Percentiles rank a stretch among this genome's conserved stretches.
phyloP scores from a whole-genome alignment of 1,139 yeast species.

The Pichia sp. region DNA sequence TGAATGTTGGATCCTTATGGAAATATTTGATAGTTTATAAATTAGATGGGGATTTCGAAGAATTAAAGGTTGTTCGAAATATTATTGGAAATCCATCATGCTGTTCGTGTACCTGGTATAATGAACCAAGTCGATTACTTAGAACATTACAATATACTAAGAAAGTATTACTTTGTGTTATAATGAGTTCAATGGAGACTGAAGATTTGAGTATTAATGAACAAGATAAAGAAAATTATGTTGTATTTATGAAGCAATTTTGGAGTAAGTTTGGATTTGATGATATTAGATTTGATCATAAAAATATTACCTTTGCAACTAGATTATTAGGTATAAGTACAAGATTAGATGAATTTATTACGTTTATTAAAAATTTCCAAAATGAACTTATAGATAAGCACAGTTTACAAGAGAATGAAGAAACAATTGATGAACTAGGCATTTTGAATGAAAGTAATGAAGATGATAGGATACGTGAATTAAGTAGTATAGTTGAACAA shows the following conservation, averaged over 20 bases:
- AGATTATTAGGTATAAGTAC: slow-evolving; percentile 17
- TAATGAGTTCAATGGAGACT: slow-evolving; percentile 12
- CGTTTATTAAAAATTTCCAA: slow-evolving; percentile 9
- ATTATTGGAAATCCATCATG: slow-evolving; percentile 5
- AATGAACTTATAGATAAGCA: slow-evolving; percentile 5
- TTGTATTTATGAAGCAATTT: slow-evolving; percentile 7
- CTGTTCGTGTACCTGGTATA: slow-evolving; percentile 13
- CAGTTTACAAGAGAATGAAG: slow-evolving; percentile 2
- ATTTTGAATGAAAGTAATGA: slow-evolving; percentile 21
- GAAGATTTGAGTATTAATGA: not conserved
- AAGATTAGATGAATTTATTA: slow-evolving; percentile 9
- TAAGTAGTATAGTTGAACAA: slow-evolving; percentile 17
- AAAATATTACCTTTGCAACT: slow-evolving; percentile 13
- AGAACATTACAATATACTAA: slow-evolving; percentile 6
- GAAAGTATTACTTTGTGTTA: slow-evolving; percentile 8
- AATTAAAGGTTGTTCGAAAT: slow-evolving; percentile 8
- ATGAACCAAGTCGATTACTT: slow-evolving; percentile 10
- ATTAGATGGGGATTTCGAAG: slow-evolving; percentile 11
- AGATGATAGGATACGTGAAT: slow-evolving; percentile 18
- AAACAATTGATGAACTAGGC: slow-evolving; percentile 3
- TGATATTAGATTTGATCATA: not conserved
- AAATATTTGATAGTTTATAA: slow-evolving; percentile 13
- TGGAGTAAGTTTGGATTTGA: slow-evolving; percentile 11
- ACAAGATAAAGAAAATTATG: not conserved
- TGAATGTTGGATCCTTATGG: slow-evolving; percentile 6